Conservation (phyloP, 305 asterid species). For the Fraxinus paxiana region DNA sequence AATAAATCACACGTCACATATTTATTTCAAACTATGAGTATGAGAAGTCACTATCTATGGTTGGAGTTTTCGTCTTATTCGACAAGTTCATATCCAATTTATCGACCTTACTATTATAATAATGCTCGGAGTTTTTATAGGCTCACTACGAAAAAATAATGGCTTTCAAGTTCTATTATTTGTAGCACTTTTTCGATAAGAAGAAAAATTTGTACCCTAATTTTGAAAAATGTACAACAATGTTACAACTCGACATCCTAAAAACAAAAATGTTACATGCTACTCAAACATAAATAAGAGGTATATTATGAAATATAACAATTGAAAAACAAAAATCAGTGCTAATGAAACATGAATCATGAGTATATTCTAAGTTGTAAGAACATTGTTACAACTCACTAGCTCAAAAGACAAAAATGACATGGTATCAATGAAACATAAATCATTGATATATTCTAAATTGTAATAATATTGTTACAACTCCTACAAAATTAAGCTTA, state of each 20-base stretch:
- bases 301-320: not conserved
- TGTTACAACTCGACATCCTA: no score
- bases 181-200: not conserved
- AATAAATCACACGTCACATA: not conserved
- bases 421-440: not conserved
- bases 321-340: not conserved
- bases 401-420: not conserved
- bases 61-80: not conserved
- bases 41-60: not conserved
- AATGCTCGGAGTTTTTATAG: not conserved
- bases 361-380: no score
- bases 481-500: no score
- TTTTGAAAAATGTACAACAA: not conserved
- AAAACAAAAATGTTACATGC: not conserved
- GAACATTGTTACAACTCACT: not conserved
- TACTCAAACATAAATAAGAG: not conserved
- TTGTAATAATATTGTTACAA: not conserved
- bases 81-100: not conserved
- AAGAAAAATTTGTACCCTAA: not conserved
- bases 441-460: not conserved
- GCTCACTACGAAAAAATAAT: not conserved
- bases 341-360: not conserved
- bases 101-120: not conserved
- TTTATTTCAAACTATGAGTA: not conserved
- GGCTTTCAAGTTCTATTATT: not conserved